Evolutionary conservation across 2,329 filamentous ascomycete species (phyloP), one percentile per base, ranked within the genome.

Genomic region (Dothideomycetidae sp.): DNA sequence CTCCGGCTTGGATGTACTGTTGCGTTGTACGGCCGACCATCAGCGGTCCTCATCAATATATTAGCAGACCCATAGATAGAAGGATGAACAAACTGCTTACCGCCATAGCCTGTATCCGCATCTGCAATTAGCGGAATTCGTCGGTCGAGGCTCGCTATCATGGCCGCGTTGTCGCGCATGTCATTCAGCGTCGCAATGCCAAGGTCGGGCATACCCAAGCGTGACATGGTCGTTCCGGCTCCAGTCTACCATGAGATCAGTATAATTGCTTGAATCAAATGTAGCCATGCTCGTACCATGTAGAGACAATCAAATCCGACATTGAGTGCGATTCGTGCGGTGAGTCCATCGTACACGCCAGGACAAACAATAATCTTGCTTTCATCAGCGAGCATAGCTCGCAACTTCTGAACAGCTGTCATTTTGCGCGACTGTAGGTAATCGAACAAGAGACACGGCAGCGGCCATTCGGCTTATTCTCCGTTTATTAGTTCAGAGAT

Each of bases 341-440:
- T 73, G 38, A 78, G 66, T 10, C 76, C 76, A 60, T 81, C 76
- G 49, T 78, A 78, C 2, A 81, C 75, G 19, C 76, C 75, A 0
- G 75, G 75, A 36, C 69, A 73, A 2, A 77, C 63, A 28, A 80
- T n/a, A n/a, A n/a, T n/a, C n/a, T n/a, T n/a, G n/a, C n/a, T n/a
- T n/a, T 46, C 62, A 68, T 53, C n/a, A n/a, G n/a, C n/a, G n/a
- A n/a, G n/a, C n/a, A n/a, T n/a, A n/a, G n/a, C n/a, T n/a, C n/a
- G n/a, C n/a, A n/a, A n/a, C n/a, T n/a, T n/a, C n/a, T n/a, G n/a
- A n/a, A n/a, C n/a, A n/a, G n/a, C n/a, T n/a, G n/a, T n/a, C n/a
- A n/a, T n/a, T n/a, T n/a, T n/a, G n/a, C n/a, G n/a, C n/a, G n/a
- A n/a, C n/a, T n/a, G n/a, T n/a, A n/a, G n/a, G n/a, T n/a, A n/a